Conservation (phyloP, 306 rosid species). For the Prunus kanzakura region DNA sequence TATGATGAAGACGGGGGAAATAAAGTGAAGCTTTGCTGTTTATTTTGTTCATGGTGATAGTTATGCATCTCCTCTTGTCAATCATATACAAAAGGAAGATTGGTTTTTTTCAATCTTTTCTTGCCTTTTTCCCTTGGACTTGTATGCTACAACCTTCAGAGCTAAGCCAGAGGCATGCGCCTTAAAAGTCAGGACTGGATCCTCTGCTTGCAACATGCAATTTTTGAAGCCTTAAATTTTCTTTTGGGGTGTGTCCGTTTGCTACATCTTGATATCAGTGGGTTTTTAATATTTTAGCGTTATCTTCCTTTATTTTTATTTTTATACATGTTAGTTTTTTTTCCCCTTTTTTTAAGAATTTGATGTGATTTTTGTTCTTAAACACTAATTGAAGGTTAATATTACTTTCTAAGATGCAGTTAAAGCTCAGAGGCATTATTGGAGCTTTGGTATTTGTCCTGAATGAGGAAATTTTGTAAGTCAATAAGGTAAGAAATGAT, state of each 20-base stretch:
- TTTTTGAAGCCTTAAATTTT: background rate
- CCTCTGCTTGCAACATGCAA: background rate
- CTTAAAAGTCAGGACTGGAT: background rate
- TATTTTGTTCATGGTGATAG: background rate
- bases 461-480: background rate
- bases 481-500: too few species aligned
- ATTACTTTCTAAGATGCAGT: background rate
- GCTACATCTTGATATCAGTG: slow-evolving; percentile 4
- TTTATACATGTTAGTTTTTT: too few species aligned
- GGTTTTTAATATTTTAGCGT: background rate
- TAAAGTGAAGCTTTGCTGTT: background rate
- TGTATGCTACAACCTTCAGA: background rate
- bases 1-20: background rate
- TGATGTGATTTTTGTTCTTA: background rate
- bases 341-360: background rate
- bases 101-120: background rate
- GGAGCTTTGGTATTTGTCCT: background rate
- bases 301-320: background rate
- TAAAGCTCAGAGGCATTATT: background rate
- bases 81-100: background rate
- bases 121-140: background rate
- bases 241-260: background rate
- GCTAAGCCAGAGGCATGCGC: background rate
- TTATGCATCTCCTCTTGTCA: background rate
- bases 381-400: background rate